Base-by-base conservation (phyloP, 2,329 filamentous ascomycete genomes). In the Colletotrichum sublineola region DNA sequence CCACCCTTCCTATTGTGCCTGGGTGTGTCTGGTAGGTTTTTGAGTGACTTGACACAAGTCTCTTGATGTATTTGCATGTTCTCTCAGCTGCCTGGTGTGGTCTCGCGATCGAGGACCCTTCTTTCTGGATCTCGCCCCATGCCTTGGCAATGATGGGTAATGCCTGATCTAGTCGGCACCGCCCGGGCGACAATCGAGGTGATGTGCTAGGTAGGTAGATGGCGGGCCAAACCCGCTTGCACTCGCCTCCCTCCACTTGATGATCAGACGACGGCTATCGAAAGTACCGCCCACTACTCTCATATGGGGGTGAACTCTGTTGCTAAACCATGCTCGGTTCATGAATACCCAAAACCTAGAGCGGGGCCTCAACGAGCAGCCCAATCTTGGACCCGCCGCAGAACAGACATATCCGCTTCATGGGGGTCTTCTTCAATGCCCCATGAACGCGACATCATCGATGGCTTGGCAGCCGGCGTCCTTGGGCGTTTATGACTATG, bases 41-140 rank as follows among this genome's bases (percentile, higher is more conserved):
- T 20, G 29, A 68, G 64, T 58, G 68, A 68, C 57, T 57, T 68
- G n/a, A 20, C 36, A 8, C 57, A 63, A 71, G 64, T 68, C 57
- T 33, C 57, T 44, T 15, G 4, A 62, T 62, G 63, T 71, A 56
- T 48, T 50, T 62, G 24, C 50, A 62, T 71, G 63, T 67, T 61
- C n/a, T n/a, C 57, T 46, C 31, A 15, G 38, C 36, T n/a, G 4
- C 20, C 55, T 46, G n/a, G 14, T 48, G 48, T n/a, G 18, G 38
- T 29, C 38, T 7, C n/a, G 36, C 40, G 29, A 48, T 46, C 46
- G 42, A 33, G 33, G 52, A 33, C 38, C 53, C 57, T 57, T 44
- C 42, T 11, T 36, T n/a, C 24, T n/a, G 57, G 14, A 62, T 58
- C 42, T 52, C 57, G 38, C 44, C 20, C 46, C 44, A 11, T 24